Percentiles rank a stretch among this genome's conserved stretches.
phyloP scores from a whole-genome alignment of 2,329 filamentous ascomycete genomes.

The Periconia sp. region DNA sequence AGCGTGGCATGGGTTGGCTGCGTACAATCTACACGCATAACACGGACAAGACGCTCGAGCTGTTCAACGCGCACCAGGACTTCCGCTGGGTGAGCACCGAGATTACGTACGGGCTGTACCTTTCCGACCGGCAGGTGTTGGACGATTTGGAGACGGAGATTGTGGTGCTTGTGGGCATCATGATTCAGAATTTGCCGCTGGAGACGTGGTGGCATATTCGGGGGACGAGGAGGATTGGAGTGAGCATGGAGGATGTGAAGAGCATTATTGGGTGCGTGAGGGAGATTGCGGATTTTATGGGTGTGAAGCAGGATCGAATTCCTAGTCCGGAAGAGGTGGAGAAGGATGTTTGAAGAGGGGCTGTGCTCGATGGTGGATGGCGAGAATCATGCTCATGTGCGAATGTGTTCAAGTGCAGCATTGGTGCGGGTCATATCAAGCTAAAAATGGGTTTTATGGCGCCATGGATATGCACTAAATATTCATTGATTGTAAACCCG shows the following conservation, averaged over 20 bases:
- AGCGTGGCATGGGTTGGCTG: constrained; percentile 61
- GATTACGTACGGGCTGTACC: constrained; percentile 62
- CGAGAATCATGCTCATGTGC: too few species aligned
- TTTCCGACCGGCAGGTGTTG: constrained; percentile 60
- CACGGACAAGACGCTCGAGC: constrained; percentile 23
- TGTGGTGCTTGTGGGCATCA: constrained; percentile 59
- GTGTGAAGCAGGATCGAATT: constrained; percentile 15
- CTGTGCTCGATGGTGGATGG: too few species aligned
- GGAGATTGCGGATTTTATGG: constrained; percentile 19
- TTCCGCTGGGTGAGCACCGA: constrained; percentile 23
- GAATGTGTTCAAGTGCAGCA: too few species aligned
- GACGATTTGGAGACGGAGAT: constrained; percentile 61
- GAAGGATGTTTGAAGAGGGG: constrained; percentile 15
- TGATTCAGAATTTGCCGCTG: constrained; percentile 59
- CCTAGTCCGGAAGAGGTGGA: constrained; percentile 25
- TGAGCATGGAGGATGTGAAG: constrained; percentile 51
- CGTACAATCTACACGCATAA: constrained; percentile 62
- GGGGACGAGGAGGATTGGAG: constrained; percentile 54
- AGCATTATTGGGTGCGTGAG: constrained; percentile 40
- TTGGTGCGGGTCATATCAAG: too few species aligned
- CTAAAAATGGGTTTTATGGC: too few species aligned
- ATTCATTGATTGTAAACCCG: too few species aligned
- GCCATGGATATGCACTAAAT: too few species aligned
- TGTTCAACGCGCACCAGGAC: constrained; percentile 24
- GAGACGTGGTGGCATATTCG: constrained; percentile 62